Conservation (phyloP, 768 basidiomycete genomes). For the Pleurotus pulmonarius region DNA sequence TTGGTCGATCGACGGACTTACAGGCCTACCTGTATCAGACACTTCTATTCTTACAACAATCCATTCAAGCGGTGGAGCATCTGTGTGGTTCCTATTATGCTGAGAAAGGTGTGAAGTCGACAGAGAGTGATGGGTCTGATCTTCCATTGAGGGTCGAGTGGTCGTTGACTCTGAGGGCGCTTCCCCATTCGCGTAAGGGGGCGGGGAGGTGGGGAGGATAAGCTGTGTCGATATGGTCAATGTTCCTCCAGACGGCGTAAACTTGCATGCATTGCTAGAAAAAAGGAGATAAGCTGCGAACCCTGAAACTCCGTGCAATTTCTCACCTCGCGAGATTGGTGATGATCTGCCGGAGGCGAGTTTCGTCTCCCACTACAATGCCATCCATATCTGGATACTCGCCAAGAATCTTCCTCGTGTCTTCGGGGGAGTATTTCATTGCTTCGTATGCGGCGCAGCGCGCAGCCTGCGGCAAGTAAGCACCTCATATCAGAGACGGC, state of each 20-base stretch:
- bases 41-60: constrained; percentile 87
- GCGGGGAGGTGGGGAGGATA: constrained; percentile 29
- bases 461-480: constrained; percentile 40
- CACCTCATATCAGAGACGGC: not conserved
- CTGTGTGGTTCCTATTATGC: constrained; percentile 45
- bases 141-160: constrained; percentile 13
- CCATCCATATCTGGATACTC: constrained; percentile 51
- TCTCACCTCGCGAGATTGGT: constrained; percentile 77
- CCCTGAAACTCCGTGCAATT: not conserved
- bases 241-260: constrained; percentile 67
- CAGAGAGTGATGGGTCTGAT: constrained; percentile 28
- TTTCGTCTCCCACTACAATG: constrained; percentile 81
- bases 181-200: constrained; percentile 1
- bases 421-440: constrained; percentile 43
- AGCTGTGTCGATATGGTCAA: constrained; percentile 67
- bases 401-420: constrained; percentile 35
- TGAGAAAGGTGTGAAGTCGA: constrained; percentile 39
- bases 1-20: not conserved
- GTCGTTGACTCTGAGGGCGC: constrained; percentile 10
- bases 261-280: constrained; percentile 73
- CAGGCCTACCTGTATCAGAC: constrained; percentile 57
- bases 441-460: constrained; percentile 57
- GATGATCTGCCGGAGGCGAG: constrained; percentile 73
- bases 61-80: constrained; percentile 43
- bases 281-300: not conserved